Percentiles rank a stretch among this genome's conserved stretches.
phyloP scores from a whole-genome alignment of 2,329 filamentous ascomycete species.

The Paecilomyces sp. region DNA sequence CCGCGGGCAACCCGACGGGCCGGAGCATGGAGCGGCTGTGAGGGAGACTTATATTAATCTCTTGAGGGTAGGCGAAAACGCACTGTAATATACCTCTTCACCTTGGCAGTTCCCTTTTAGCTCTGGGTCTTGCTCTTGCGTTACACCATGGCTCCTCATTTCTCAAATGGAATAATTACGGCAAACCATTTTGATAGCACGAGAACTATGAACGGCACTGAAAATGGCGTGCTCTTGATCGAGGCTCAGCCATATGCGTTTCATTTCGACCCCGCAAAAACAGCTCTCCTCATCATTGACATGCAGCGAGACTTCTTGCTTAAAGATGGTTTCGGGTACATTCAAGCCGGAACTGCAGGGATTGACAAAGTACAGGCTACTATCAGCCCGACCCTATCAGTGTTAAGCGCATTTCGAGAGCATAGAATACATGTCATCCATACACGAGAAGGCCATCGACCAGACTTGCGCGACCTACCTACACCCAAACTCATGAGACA shows the following conservation, averaged over 20 bases:
- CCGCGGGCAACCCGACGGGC: background rate
- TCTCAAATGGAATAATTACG: conserved; percentile 1
- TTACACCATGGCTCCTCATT: background rate
- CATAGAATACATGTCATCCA: conserved; percentile 42
- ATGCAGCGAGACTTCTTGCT: conserved; percentile 48
- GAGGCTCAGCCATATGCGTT: conserved; percentile 42
- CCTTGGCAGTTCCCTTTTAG: background rate
- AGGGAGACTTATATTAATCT: background rate
- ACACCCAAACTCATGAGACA: conserved; percentile 46
- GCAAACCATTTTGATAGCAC: conserved; percentile 1
- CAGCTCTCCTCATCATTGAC: conserved; percentile 45
- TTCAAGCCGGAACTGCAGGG: conserved; percentile 40
- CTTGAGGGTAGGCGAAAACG: background rate
- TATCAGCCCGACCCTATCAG: conserved; percentile 32
- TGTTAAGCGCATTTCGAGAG: conserved; percentile 36
- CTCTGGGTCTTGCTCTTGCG: background rate
- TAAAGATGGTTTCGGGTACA: conserved; percentile 44
- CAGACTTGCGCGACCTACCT: conserved; percentile 47
- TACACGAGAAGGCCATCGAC: conserved; percentile 44
- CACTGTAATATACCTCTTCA: background rate
- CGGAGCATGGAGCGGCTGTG: background rate
- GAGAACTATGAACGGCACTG: background rate
- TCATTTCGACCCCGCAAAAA: conserved; percentile 39
- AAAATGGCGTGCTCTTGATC: background rate
- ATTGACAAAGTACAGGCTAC: conserved; percentile 5